A percentile compares a stretch with the other conserved stretches of the same genome.
Evolutionary conservation across 2,329 filamentous ascomycete genomes (phyloP).

Genomic region (Thielaviopsis musarum): DNA sequence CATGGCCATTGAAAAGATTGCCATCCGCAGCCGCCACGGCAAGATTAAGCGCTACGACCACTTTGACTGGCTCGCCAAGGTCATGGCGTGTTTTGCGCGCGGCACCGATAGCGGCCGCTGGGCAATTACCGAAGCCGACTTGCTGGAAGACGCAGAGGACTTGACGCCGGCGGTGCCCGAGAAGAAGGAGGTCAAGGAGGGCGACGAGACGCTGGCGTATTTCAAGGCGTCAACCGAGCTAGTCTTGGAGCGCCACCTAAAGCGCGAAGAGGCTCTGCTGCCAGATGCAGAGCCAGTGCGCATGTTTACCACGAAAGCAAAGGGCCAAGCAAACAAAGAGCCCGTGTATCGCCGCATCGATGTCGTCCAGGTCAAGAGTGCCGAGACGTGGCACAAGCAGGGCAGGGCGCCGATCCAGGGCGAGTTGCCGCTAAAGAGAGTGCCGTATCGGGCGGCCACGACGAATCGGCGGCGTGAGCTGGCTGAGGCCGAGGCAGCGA

Average conservation of each 20-base stretch:
- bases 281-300: slow-evolving; percentile 53
- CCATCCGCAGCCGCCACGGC: slow-evolving; percentile 59
- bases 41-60: slow-evolving; percentile 62
- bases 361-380: slow-evolving; percentile 71
- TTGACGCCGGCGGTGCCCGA: slow-evolving; percentile 56
- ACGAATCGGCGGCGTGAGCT: slow-evolving; percentile 75
- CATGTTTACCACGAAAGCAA: slow-evolving; percentile 57
- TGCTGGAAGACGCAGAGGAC: slow-evolving; percentile 62
- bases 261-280: slow-evolving; percentile 76
- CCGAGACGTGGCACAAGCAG: slow-evolving; percentile 96
- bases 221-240: slow-evolving; percentile 78
- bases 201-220: slow-evolving; percentile 69
- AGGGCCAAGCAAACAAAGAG: slow-evolving; percentile 58
- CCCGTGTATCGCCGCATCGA: slow-evolving; percentile 68
- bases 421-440: slow-evolving; percentile 63
- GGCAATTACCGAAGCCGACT: slow-evolving; percentile 54
- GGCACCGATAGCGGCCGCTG: slow-evolving; percentile 24
- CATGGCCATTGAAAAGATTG: slow-evolving; percentile 62
- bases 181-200: slow-evolving; percentile 56
- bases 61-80: slow-evolving; percentile 75
- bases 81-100: slow-evolving; percentile 55
- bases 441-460: slow-evolving; percentile 83
- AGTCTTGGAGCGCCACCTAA: slow-evolving; percentile 70
- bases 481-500: slow-evolving; percentile 64
- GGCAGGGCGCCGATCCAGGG: slow-evolving; percentile 59